Evolutionary conservation across 2,329 filamentous ascomycete species (phyloP).

Genomic region (Cercospora sp.): DNA sequence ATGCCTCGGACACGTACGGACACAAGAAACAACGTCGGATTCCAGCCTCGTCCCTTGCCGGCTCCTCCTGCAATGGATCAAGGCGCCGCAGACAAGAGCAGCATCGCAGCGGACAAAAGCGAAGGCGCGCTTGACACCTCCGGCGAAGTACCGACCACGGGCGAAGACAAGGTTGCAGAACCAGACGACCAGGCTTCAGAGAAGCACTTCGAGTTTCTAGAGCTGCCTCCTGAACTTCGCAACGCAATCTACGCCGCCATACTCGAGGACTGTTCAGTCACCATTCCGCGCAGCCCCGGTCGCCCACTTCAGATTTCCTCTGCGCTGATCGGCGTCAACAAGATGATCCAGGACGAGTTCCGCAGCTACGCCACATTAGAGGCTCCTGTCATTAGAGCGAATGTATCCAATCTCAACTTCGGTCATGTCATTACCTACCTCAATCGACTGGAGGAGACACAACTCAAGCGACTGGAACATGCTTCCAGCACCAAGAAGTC

Average conservation of each 20-base stretch:
- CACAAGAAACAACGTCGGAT: no score
- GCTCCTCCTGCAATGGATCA: no score
- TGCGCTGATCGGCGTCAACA: slow-evolving; percentile 2
- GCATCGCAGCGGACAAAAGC: no score
- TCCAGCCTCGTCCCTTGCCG: no score
- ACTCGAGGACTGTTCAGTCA: neutral
- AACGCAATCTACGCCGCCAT: neutral
- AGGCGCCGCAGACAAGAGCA: no score
- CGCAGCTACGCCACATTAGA: neutral
- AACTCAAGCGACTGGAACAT: neutral
- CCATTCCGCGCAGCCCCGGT: neutral
- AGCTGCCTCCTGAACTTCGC: slow-evolving; percentile 2
- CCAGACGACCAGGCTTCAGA: neutral
- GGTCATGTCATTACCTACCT: slow-evolving; percentile 14
- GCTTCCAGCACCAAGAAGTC: neutral
- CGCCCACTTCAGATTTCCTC: neutral
- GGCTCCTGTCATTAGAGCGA: neutral
- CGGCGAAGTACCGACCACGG: neutral
- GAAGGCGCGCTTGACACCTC: neutral
- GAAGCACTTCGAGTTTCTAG: slow-evolving; percentile 4
- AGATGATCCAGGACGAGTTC: slow-evolving; percentile 5
- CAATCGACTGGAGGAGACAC: slow-evolving; percentile 5
- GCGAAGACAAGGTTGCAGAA: neutral
- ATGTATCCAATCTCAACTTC: neutral
- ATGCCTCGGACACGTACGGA: no score